Evolutionary conservation across 148 eudicot species (phyloP).

Genomic region (Camellia granthamiana): DNA sequence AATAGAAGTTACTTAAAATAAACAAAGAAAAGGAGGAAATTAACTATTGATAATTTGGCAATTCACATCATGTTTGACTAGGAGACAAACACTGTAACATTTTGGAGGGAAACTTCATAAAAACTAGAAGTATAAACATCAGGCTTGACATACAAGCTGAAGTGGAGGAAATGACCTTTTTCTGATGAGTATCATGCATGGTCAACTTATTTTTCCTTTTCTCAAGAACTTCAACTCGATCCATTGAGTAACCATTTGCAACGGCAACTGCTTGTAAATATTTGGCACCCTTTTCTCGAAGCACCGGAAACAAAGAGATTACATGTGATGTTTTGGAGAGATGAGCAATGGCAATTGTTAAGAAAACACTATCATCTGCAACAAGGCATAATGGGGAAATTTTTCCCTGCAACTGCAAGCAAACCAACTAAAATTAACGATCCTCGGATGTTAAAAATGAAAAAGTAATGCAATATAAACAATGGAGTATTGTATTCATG

Average conservation of each 20-base stretch:
- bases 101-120: not conserved
- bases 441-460: not conserved
- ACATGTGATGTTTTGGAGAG: constrained; percentile 52
- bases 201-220: constrained; percentile 34
- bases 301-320: constrained; percentile 67
- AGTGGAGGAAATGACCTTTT: constrained; percentile 42
- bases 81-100: not conserved
- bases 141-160: not conserved
- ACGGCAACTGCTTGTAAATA: constrained; percentile 61
- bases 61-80: not conserved
- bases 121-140: constrained; percentile 2
- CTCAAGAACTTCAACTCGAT: constrained; percentile 45
- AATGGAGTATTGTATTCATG: constrained; percentile 3
- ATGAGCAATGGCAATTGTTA: constrained; percentile 59
- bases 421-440: constrained; percentile 1
- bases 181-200: constrained; percentile 37
- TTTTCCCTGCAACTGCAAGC: constrained; percentile 56
- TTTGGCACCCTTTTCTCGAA: constrained; percentile 55
- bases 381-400: constrained; percentile 52
- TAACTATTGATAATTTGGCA: not conserved
- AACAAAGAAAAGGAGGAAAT: constrained; percentile 1
- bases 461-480: constrained; percentile 13
- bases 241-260: constrained; percentile 56
- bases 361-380: constrained; percentile 83
- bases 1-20: not conserved